Evolutionary conservation across 257 asterid species (phyloP).

Genomic region (Nicotiana otophora): DNA sequence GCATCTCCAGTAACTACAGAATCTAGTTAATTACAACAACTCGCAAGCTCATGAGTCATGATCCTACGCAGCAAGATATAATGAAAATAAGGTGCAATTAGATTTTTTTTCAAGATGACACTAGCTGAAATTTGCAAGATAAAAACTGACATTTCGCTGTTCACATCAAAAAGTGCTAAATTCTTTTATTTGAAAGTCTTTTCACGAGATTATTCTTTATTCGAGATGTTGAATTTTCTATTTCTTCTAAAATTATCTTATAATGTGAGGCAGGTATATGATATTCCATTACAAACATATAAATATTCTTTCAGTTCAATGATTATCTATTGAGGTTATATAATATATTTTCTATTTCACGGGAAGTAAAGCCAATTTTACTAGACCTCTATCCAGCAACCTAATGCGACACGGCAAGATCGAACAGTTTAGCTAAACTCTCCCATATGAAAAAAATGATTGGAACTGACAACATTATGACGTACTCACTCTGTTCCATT

Average conservation of each 20-base stretch:
- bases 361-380: background rate
- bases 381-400: background rate
- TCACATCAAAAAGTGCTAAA: background rate
- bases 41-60: background rate
- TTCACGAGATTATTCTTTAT: background rate
- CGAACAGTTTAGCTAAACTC: too few relatives aligned
- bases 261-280: background rate
- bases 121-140: background rate
- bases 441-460: background rate
- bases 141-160: background rate
- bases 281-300: background rate
- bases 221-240: background rate
- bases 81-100: background rate
- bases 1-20: background rate
- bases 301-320: background rate
- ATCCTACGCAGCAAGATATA: background rate
- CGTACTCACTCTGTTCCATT: background rate
- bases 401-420: background rate
- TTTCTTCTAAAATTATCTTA: background rate
- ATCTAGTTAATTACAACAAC: background rate
- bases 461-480: background rate
- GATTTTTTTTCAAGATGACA: slow-evolving; percentile 1
- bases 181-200: background rate
- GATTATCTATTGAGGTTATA: background rate
- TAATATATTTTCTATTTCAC: background rate